A percentile compares a stretch with the other conserved stretches of the same genome.
Evolutionary conservation across 2,329 filamentous ascomycete genomes (phyloP).

Genomic region (Annulohypoxylon truncatum): DNA sequence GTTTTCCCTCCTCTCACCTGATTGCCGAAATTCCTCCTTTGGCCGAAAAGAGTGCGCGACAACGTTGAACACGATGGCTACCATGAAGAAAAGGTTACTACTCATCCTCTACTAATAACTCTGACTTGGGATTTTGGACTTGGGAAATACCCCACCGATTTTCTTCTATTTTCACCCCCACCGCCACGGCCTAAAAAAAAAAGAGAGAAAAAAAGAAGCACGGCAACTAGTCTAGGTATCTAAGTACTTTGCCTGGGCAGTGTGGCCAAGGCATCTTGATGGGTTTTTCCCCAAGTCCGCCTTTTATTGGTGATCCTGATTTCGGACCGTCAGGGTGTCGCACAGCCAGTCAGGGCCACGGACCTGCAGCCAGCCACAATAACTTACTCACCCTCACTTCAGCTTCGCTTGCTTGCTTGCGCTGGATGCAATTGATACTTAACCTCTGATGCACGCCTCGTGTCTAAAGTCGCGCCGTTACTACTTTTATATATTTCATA

Average conservation of each 20-base stretch:
- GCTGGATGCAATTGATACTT: constrained; percentile 33
- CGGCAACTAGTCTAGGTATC: constrained; percentile 12
- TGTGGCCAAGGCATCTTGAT: constrained; percentile 22
- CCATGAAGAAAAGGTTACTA: constrained; percentile 46
- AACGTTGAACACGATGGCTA: constrained; percentile 32
- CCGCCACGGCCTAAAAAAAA: constrained; percentile 24
- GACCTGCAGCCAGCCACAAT: constrained; percentile 38
- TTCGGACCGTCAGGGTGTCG: constrained; percentile 45
- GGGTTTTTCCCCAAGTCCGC: constrained; percentile 23
- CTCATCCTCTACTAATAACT: constrained; percentile 26
- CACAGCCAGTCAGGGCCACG: constrained; percentile 37
- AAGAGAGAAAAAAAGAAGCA: not conserved
- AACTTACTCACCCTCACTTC: constrained; percentile 15
- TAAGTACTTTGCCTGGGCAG: constrained; percentile 18
- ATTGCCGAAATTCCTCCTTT: not conserved
- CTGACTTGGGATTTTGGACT: constrained; percentile 10
- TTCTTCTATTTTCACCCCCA: constrained; percentile 23
- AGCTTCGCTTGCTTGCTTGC: constrained; percentile 31
- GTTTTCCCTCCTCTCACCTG: not conserved
- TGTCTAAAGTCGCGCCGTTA: constrained; percentile 16
- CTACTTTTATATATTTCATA: constrained; percentile 20
- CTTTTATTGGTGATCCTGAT: constrained; percentile 41
- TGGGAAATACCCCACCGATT: constrained; percentile 18
- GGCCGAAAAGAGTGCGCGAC: constrained; percentile 18
- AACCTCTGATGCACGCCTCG: constrained; percentile 12